Conservation (phyloP, 306 rosid genomes). For the Quercus mongolica region DNA sequence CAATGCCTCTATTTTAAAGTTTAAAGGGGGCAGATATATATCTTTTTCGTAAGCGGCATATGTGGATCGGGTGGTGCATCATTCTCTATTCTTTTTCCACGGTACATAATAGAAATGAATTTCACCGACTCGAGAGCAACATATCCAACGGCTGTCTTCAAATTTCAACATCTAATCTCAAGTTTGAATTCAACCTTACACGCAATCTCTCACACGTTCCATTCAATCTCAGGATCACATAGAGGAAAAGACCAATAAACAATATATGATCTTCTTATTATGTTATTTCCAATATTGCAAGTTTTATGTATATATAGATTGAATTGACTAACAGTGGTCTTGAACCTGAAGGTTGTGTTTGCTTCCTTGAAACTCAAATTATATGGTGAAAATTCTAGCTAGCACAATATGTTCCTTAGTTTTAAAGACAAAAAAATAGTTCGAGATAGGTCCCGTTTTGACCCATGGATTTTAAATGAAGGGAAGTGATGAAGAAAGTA, state of each 20-base stretch:
- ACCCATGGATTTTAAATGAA: neutral
- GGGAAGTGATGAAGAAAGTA: neutral
- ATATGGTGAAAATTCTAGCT: neutral
- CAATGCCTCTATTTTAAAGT: neutral
- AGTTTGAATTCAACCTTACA: neutral
- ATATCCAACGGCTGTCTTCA: neutral
- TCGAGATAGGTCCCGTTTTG: neutral
- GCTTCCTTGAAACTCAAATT: constrained; percentile 1
- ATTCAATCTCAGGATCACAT: too few relatives aligned
- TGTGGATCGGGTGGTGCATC: neutral
- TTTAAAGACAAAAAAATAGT: constrained; percentile 19
- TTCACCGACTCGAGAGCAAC: neutral
- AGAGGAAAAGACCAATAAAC: too few relatives aligned
- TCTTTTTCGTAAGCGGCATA: neutral
- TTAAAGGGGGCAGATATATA: neutral
- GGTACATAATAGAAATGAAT: neutral
- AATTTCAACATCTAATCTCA: neutral
- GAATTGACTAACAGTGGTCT: neutral
- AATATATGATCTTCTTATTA: too few relatives aligned
- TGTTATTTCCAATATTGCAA: too few relatives aligned
- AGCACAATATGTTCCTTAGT: neutral
- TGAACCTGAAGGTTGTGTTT: neutral
- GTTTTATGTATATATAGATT: too few relatives aligned
- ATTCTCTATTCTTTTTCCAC: neutral
- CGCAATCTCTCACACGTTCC: neutral